Percentiles rank a stretch among this genome's conserved stretches.
phyloP scores from a whole-genome alignment of 2,329 filamentous ascomycete species.

The Aspergillus fijiensis region DNA sequence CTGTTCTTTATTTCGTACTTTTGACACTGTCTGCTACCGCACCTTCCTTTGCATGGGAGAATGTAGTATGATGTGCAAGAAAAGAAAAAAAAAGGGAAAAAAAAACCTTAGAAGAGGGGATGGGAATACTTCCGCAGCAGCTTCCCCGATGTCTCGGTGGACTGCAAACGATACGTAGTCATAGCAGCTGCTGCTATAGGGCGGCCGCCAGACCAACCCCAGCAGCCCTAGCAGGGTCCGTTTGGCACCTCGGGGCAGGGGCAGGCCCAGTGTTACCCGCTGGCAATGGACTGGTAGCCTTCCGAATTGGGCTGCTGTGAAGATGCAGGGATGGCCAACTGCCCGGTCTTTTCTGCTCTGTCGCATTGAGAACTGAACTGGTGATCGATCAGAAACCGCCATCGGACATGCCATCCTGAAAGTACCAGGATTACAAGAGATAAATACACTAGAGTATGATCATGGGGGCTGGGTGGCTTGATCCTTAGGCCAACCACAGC shows the following conservation, averaged over 20 bases:
- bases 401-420: background rate
- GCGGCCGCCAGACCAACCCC: background rate
- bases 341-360: background rate
- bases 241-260: background rate
- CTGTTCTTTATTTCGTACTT: slow-evolving; percentile 1
- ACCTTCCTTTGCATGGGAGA: background rate
- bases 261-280: background rate
- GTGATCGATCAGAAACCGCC: background rate
- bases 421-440: background rate
- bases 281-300: background rate
- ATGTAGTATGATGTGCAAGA: background rate
- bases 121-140: background rate
- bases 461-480: background rate
- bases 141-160: background rate
- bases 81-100: background rate
- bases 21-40: background rate
- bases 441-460: background rate
- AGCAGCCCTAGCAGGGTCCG: background rate
- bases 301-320: background rate
- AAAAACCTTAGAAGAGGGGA: background rate
- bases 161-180: background rate
- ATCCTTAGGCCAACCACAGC: background rate
- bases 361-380: background rate
- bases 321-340: slow-evolving; percentile 2
- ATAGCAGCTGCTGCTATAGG: background rate